Percentiles rank a stretch among this genome's conserved stretches.
Evolutionary conservation across 2,329 filamentous ascomycete species (phyloP).

Genomic region (Myriosclerotinia curreyana): DNA sequence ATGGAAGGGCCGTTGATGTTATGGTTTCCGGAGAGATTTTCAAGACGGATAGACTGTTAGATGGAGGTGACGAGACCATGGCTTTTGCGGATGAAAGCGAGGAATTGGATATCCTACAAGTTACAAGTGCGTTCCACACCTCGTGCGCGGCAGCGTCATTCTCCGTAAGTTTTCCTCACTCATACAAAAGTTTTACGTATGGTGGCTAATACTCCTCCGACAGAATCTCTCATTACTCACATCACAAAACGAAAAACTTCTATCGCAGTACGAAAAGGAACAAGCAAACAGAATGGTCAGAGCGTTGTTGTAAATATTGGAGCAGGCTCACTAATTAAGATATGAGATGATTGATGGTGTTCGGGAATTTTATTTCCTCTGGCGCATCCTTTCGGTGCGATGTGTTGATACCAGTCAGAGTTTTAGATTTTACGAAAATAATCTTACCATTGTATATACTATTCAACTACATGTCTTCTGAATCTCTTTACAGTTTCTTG

Average conservation of each 20-base stretch:
- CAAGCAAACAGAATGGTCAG: conserved; percentile 1
- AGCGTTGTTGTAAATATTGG: conserved; percentile 3
- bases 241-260: neutral
- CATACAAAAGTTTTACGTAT: neutral
- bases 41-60: neutral
- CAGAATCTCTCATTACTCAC: conserved; percentile 17
- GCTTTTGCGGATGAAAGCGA: neutral
- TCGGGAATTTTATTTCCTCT: neutral
- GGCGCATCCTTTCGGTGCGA: neutral
- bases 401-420: neutral
- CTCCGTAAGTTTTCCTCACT: neutral
- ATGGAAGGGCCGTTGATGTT: conserved; percentile 1
- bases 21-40: conserved; percentile 11
- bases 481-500: too few relatives aligned
- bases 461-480: neutral
- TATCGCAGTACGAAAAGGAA: conserved; percentile 9
- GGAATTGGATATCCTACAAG: conserved; percentile 1
- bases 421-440: neutral
- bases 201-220: neutral
- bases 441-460: neutral
- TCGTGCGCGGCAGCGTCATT: neutral
- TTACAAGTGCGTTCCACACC: neutral
- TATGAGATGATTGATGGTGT: neutral
- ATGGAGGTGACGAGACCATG: neutral
- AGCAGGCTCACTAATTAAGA: neutral